Conservation (phyloP, 345 rosid species). For the Alliaria petiolata region DNA sequence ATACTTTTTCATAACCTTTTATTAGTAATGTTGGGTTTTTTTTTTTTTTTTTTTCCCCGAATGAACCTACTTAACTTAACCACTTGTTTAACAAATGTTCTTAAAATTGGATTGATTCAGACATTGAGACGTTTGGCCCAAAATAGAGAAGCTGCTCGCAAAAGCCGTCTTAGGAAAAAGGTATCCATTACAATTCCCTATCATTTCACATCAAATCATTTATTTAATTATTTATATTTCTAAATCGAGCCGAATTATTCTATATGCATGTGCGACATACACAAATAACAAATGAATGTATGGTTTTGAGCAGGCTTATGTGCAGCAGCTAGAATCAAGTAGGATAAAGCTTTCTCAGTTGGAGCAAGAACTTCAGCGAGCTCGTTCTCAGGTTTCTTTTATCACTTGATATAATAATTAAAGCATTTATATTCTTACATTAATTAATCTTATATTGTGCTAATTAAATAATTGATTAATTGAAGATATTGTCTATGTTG, state of each 20-base stretch:
- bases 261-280: too few species aligned
- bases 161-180: slow-evolving; percentile 97
- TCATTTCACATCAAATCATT: not conserved
- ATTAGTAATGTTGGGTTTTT: not conserved
- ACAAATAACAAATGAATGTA: too few species aligned
- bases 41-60: too few species aligned
- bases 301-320: slow-evolving; percentile 78
- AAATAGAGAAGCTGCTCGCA: slow-evolving; percentile 99
- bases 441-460: not conserved
- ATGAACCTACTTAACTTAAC: not conserved
- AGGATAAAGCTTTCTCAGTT: slow-evolving; percentile 82
- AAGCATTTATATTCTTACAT: not conserved
- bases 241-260: too few species aligned
- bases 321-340: slow-evolving; percentile 92
- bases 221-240: not conserved
- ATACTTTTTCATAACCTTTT: not conserved
- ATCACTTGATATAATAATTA: not conserved
- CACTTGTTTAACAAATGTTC: too few species aligned
- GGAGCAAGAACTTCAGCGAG: slow-evolving; percentile 96
- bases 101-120: slow-evolving; percentile 42
- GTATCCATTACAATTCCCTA: slow-evolving; percentile 30
- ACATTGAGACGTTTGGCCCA: slow-evolving; percentile 97
- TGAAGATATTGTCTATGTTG: slow-evolving; percentile 4
- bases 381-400: slow-evolving; percentile 76
- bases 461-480: not conserved